phyloP scores from a whole-genome alignment of 225 moss, liverwort and hornwort species.

The Marchantia paleacea region DNA sequence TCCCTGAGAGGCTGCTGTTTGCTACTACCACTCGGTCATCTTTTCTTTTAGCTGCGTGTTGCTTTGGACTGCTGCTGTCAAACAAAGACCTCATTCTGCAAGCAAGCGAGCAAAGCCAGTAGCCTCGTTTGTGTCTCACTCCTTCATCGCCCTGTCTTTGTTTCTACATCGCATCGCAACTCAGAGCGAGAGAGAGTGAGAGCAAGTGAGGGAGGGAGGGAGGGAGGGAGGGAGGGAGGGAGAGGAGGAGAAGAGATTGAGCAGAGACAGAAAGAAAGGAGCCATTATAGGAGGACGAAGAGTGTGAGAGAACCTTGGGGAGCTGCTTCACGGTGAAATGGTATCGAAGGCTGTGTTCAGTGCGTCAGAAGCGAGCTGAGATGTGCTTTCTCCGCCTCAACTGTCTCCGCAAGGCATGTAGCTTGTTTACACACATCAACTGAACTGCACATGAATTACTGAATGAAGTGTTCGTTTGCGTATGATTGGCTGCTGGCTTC shows the following conservation, averaged over 20 bases:
- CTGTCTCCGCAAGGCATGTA: constrained; percentile 52
- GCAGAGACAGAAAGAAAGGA: neutral
- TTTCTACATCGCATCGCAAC: neutral
- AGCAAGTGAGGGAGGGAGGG: neutral
- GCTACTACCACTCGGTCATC: neutral
- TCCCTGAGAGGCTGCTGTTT: neutral
- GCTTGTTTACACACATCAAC: neutral
- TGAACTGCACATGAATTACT: constrained; percentile 1
- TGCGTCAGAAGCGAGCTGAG: constrained; percentile 47
- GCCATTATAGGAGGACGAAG: no score
- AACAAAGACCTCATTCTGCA: constrained; percentile 1
- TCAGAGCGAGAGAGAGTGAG: neutral
- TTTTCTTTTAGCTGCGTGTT: neutral
- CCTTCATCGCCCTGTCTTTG: neutral
- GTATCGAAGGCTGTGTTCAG: constrained; percentile 40
- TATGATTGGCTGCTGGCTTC: constrained; percentile 8
- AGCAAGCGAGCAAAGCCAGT: neutral
- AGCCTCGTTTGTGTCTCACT: constrained; percentile 8
- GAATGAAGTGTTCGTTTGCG: constrained; percentile 6
- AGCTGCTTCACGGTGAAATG: constrained; percentile 44
- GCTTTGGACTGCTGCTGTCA: neutral
- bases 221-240: neutral
- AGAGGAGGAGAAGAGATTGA: neutral
- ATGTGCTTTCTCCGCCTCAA: constrained; percentile 54
- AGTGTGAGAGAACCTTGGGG: constrained; percentile 3